These are phyloP conservation scores for Yamadazyma paraphyllophila DNA, from an alignment of 805 yeast genomes.

Conservation along the genomic window DNA sequence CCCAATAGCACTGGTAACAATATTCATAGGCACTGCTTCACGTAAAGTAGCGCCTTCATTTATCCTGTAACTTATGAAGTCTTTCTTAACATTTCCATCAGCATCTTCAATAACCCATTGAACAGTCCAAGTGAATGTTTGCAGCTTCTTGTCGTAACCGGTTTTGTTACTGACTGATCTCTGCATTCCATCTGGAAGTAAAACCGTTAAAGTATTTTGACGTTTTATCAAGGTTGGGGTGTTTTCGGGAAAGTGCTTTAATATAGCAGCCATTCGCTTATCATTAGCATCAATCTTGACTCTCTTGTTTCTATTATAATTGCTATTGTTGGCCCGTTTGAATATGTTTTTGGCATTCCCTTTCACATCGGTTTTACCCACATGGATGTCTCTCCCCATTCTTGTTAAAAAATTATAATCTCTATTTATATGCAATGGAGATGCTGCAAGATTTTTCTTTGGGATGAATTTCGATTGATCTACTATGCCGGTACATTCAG, in stretches of 20 bases:
- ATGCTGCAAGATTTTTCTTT: slow-evolving; percentile 40
- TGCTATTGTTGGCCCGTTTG: slow-evolving; percentile 21
- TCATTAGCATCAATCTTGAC: slow-evolving; percentile 23
- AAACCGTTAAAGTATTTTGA: slow-evolving; percentile 64
- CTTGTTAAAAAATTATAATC: slow-evolving; percentile 75
- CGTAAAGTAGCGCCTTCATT: slow-evolving; percentile 34
- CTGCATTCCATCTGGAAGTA: slow-evolving; percentile 73
- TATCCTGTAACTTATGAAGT: slow-evolving; percentile 44
- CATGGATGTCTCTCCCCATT: slow-evolving; percentile 57
- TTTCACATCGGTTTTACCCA: slow-evolving; percentile 54
- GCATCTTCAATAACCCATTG: slow-evolving; percentile 59
- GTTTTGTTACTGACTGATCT: slow-evolving; percentile 62
- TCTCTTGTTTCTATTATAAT: slow-evolving; percentile 18
- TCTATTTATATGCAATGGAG: slow-evolving; percentile 58
- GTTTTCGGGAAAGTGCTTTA: slow-evolving; percentile 22
- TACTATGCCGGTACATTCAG: slow-evolving; percentile 63
- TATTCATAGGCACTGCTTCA: slow-evolving; percentile 42
- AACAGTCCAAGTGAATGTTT: slow-evolving; percentile 72
- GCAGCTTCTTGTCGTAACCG: slow-evolving; percentile 62
- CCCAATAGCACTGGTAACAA: slow-evolving; percentile 17
- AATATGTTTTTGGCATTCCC: slow-evolving; percentile 42
- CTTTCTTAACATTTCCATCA: slow-evolving; percentile 22
- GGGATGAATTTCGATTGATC: slow-evolving; percentile 61
- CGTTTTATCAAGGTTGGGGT: slow-evolving; percentile 37
- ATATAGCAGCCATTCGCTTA: slow-evolving; percentile 22